These are phyloP conservation scores for Chlorella vulgaris DNA, from an alignment of 139 green algal genomes.

Conservation along the genomic window DNA sequence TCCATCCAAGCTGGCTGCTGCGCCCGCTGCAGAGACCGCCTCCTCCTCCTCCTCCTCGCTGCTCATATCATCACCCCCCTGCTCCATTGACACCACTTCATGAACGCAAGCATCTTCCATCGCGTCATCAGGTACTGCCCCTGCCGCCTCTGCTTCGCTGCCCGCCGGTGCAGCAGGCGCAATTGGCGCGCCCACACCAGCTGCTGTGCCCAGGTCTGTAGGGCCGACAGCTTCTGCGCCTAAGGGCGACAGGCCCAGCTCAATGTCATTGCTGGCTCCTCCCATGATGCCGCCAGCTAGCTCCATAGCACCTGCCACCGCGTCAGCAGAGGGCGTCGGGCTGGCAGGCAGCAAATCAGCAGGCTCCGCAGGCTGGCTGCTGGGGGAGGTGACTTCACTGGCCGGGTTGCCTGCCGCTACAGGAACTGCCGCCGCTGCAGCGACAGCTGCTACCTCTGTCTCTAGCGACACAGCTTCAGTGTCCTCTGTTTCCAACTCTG, in stretches of 20 bases:
- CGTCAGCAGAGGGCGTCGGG: background rate
- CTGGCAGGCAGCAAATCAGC: background rate
- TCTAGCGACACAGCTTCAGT: background rate
- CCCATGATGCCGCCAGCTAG: slow-evolving; percentile 15
- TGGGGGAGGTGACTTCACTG: background rate
- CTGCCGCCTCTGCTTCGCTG: background rate
- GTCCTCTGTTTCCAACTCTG: background rate
- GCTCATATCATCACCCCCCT: too few species aligned
- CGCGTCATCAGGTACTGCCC: background rate
- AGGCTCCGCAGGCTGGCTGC: background rate
- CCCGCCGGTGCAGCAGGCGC: background rate
- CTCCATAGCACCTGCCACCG: background rate
- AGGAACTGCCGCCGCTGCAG: too few species aligned
- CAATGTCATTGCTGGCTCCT: background rate
- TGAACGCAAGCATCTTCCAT: too few species aligned
- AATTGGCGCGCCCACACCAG: too few species aligned
- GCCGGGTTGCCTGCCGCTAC: background rate
- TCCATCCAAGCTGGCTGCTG: too few species aligned
- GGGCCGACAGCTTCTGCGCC: background rate
- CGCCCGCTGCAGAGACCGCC: too few species aligned
- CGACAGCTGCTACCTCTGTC: slow-evolving; percentile 19
- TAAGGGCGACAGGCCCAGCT: background rate
- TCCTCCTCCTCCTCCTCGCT: too few species aligned
- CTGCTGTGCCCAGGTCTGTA: too few species aligned
- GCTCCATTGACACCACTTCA: too few species aligned